Evolutionary conservation across 2,329 filamentous ascomycete genomes (phyloP).

Genomic region (Neurospora sp.): DNA sequence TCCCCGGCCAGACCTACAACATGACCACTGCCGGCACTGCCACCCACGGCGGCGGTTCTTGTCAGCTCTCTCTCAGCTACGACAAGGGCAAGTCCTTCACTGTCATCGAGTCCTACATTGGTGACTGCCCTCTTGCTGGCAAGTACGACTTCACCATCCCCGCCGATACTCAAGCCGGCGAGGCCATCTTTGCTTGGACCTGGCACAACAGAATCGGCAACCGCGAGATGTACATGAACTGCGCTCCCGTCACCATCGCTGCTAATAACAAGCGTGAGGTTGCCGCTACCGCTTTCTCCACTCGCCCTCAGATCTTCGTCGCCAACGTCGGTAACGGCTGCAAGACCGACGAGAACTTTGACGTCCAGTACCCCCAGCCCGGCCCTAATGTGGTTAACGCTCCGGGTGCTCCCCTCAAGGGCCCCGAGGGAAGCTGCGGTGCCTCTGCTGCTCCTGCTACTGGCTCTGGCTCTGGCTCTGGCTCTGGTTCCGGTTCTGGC

Average conservation of each 20-base stretch:
- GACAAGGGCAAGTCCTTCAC: constrained; percentile 61
- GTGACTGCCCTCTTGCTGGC: constrained; percentile 40
- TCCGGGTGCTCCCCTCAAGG: constrained; percentile 9
- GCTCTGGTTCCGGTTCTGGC: constrained; percentile 10
- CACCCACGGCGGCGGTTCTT: constrained; percentile 61
- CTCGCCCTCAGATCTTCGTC: constrained; percentile 59
- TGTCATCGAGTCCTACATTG: constrained; percentile 52
- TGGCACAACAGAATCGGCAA: constrained; percentile 72
- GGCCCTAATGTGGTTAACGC: constrained; percentile 13
- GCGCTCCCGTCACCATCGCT: constrained; percentile 57
- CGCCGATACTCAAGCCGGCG: constrained; percentile 44
- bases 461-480: constrained; percentile 13
- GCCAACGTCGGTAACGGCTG: constrained; percentile 58
- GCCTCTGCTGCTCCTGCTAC: constrained; percentile 19
- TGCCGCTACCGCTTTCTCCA: constrained; percentile 33
- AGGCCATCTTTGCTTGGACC: constrained; percentile 64
- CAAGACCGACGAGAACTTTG: constrained; percentile 39
- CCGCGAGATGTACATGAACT: constrained; percentile 84
- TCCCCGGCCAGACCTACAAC: constrained; percentile 51
- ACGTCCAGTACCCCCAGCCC: constrained; percentile 59
- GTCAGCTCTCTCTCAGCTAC: constrained; percentile 66
- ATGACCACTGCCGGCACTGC: constrained; percentile 56
- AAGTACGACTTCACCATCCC: constrained; percentile 60
- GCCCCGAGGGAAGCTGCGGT: constrained; percentile 22
- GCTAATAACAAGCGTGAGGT: constrained; percentile 26